phyloP scores from a whole-genome alignment of 768 basidiomycete genomes.

The Pulveroboletus frians region DNA sequence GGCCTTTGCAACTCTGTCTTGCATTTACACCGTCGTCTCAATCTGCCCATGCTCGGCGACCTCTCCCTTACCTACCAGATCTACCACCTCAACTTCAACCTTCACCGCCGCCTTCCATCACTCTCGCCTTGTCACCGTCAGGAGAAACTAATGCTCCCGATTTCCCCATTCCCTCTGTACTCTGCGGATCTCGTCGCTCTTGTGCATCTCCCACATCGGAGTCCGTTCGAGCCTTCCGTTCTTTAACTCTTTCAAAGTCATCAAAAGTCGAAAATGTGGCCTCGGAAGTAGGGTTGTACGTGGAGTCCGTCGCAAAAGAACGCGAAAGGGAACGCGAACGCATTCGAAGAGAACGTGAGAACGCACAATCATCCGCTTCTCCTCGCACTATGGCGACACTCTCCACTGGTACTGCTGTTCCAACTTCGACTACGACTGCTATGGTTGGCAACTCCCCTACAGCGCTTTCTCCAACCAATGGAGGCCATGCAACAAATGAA shows the following conservation, averaged over 20 bases:
- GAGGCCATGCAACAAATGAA: slow-evolving; percentile 10
- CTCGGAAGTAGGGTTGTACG: slow-evolving; percentile 59
- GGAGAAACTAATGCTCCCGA: neutral
- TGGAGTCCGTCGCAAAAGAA: slow-evolving; percentile 71
- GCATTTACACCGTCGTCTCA: slow-evolving; percentile 37
- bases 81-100: slow-evolving; percentile 59
- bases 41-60: slow-evolving; percentile 34
- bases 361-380: slow-evolving; percentile 30
- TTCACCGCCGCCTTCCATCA: slow-evolving; percentile 39
- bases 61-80: slow-evolving; percentile 55
- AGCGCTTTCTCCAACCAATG: slow-evolving; percentile 11
- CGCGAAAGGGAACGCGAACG: slow-evolving; percentile 75
- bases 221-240: slow-evolving; percentile 41
- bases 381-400: slow-evolving; percentile 23
- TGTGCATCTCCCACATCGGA: slow-evolving; percentile 35
- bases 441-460: slow-evolving; percentile 13
- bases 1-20: slow-evolving; percentile 59
- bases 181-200: slow-evolving; percentile 25
- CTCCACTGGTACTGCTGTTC: slow-evolving; percentile 9
- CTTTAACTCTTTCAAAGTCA: slow-evolving; percentile 47
- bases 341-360: slow-evolving; percentile 61
- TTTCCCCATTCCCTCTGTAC: slow-evolving; percentile 7
- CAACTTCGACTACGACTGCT: slow-evolving; percentile 8
- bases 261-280: slow-evolving; percentile 52
- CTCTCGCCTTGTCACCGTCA: slow-evolving; percentile 19